phyloP scores from a whole-genome alignment of 2,329 filamentous ascomycete genomes.

The Aspergillus transmontanensis region DNA sequence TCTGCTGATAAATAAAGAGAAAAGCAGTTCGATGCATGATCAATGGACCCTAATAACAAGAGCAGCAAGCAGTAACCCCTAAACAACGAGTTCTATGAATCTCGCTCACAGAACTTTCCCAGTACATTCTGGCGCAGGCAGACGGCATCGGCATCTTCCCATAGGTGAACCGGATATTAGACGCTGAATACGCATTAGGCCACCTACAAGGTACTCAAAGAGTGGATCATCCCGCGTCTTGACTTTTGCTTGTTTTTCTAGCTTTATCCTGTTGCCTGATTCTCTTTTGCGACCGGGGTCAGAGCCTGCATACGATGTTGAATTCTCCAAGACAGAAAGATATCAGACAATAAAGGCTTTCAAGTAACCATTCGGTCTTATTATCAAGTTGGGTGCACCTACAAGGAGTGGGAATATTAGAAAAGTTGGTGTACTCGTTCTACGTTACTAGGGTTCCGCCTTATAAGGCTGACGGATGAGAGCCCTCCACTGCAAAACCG shows the following conservation, averaged over 20 bases:
- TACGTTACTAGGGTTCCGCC: not conserved
- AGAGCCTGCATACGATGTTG: not conserved
- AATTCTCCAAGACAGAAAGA: too few species aligned
- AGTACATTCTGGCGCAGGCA: not conserved
- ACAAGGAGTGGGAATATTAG: not conserved
- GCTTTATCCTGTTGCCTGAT: not conserved
- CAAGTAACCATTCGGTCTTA: accelerated
- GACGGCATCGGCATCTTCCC: not conserved
- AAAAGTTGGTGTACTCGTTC: not conserved
- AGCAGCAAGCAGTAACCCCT: not conserved
- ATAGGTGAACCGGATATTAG: not conserved
- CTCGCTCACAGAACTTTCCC: not conserved
- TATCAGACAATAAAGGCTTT: not conserved
- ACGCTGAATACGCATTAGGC: not conserved
- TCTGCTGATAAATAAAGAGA: not conserved
- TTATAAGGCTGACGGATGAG: not conserved
- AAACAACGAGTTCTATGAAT: not conserved
- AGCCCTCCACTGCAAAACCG: not conserved
- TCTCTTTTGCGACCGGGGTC: not conserved
- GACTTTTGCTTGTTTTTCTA: not conserved
- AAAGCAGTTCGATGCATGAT: not conserved
- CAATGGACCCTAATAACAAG: not conserved
- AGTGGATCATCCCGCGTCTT: not conserved
- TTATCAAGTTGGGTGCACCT: not conserved
- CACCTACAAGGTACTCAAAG: not conserved